Evolutionary conservation across 108 stramenopile genomes (phyloP).

Genomic region (Hondaea fermentalgiana): DNA sequence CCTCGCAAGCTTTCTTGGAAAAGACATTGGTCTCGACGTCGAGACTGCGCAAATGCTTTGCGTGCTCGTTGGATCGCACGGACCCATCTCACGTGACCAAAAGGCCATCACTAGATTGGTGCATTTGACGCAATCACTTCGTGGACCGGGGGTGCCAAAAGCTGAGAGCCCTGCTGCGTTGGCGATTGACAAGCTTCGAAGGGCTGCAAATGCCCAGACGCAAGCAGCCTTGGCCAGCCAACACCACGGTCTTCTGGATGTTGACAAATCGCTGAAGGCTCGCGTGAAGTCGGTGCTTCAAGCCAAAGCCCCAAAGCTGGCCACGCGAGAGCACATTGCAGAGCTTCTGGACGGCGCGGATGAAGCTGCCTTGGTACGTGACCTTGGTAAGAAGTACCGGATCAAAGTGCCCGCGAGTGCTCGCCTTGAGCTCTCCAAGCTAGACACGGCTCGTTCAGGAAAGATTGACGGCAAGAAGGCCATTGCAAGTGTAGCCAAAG

Average conservation of each 20-base stretch:
- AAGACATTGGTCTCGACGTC: not conserved
- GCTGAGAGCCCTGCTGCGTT: not conserved
- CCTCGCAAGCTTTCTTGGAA: not conserved
- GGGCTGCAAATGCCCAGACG: not conserved
- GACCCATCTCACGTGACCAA: not conserved
- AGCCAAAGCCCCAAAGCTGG: not conserved
- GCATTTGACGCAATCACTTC: not conserved
- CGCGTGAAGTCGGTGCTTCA: not conserved
- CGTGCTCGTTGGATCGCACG: not conserved
- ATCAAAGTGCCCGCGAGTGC: not conserved
- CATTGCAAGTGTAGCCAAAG: not conserved
- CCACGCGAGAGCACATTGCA: not conserved
- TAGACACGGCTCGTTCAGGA: not conserved
- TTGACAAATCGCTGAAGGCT: not conserved
- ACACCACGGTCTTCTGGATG: not conserved
- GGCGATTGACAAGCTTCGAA: not conserved
- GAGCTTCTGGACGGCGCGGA: not conserved
- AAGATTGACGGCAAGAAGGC: not conserved
- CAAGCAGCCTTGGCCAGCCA: not conserved
- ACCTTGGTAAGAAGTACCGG: not conserved
- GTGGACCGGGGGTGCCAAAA: not conserved
- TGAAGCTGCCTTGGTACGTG: not conserved
- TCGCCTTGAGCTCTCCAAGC: not conserved
- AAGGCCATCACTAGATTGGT: not conserved
- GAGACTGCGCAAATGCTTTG: not conserved